These are phyloP conservation scores for Linum tenue DNA, from an alignment of 345 rosid genomes.

Conservation along the genomic window DNA sequence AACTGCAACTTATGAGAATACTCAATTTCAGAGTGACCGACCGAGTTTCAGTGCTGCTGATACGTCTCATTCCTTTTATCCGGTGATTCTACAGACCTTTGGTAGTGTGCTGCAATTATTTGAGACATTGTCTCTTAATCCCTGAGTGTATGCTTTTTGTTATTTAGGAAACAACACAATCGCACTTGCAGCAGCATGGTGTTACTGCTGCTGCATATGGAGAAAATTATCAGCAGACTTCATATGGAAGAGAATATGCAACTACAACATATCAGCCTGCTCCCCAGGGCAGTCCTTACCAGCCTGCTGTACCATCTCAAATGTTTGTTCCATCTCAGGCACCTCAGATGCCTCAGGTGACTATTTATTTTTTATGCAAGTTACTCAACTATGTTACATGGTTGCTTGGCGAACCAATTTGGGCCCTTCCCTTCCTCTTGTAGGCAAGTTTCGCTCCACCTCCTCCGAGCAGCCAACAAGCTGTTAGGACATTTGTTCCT, in stretches of 20 bases:
- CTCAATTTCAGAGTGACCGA: slow-evolving; percentile 32
- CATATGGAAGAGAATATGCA: slow-evolving; percentile 41
- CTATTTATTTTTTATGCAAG: not conserved
- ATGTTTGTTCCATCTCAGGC: slow-evolving; percentile 12
- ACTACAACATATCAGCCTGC: not conserved
- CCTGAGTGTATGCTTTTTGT: slow-evolving; percentile 1
- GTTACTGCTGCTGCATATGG: slow-evolving; percentile 41
- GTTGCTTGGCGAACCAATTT: not conserved
- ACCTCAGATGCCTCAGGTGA: slow-evolving; percentile 57
- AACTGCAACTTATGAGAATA: slow-evolving; percentile 26
- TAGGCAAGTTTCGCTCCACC: slow-evolving; percentile 34
- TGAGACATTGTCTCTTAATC: not conserved
- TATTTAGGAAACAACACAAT: slow-evolving; percentile 27
- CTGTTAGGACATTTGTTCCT: slow-evolving; percentile 72
- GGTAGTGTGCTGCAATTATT: not conserved
- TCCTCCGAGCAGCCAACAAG: slow-evolving; percentile 42
- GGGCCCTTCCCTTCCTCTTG: not conserved
- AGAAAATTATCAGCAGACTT: slow-evolving; percentile 54
- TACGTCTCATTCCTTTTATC: slow-evolving; percentile 36
- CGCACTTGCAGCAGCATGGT: slow-evolving; percentile 34
- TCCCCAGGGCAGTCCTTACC: slow-evolving; percentile 5
- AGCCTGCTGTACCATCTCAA: slow-evolving; percentile 7
- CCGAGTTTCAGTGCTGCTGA: slow-evolving; percentile 25
- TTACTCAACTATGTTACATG: not conserved
- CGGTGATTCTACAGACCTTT: slow-evolving; percentile 17